Evolutionary conservation across 2,329 filamentous ascomycete species (phyloP).

Genomic region (Leptographium radiaticola): DNA sequence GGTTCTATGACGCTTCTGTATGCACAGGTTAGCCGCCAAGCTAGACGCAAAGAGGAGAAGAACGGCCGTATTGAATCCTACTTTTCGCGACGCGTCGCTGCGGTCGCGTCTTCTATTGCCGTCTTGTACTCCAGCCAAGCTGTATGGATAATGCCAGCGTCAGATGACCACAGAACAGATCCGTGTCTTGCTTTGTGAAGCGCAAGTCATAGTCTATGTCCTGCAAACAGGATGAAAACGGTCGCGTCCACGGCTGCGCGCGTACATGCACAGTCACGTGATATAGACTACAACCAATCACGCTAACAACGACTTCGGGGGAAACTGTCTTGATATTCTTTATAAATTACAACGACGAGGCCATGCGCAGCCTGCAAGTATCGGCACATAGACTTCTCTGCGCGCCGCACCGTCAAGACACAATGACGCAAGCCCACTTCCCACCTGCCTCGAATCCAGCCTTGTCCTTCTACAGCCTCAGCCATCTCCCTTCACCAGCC

Average conservation of each 20-base stretch:
- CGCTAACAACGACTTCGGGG: conserved; percentile 24
- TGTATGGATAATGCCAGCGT: too few relatives aligned
- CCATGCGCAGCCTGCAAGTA: background rate
- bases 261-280: background rate
- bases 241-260: too few relatives aligned
- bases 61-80: background rate
- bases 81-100: background rate
- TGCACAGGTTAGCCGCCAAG: too few relatives aligned
- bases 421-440: conserved; percentile 15
- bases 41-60: background rate
- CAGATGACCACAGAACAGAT: too few relatives aligned
- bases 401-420: background rate
- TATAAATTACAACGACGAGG: conserved; percentile 47
- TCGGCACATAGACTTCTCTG: background rate
- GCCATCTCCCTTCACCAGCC: background rate
- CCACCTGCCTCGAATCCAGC: background rate
- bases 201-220: too few relatives aligned
- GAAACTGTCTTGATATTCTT: conserved; percentile 40
- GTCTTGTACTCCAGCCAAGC: too few relatives aligned
- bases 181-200: too few relatives aligned
- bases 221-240: too few relatives aligned
- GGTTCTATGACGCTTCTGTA: too few relatives aligned
- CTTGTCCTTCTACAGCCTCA: background rate
- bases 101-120: too few relatives aligned
- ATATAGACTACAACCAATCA: conserved; percentile 10